Percentiles rank a stretch among this genome's conserved stretches.
Conservation (phyloP, 306 rosid genomes). For the Fagus crenata region DNA sequence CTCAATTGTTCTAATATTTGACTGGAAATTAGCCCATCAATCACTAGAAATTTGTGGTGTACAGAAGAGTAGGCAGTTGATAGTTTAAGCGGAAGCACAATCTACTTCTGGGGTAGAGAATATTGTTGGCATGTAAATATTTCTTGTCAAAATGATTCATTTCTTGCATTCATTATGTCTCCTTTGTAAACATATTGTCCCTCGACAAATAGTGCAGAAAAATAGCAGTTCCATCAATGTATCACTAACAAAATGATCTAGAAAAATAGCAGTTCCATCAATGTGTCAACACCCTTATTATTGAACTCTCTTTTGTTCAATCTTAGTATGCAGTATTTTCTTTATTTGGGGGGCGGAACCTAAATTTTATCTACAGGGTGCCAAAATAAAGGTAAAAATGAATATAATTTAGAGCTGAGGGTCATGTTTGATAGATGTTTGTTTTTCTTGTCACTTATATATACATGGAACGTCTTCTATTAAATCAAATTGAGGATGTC, state of each 20-base stretch:
- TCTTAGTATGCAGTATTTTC: neutral
- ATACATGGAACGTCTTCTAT: no score
- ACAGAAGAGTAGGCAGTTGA: slow-evolving; percentile 12
- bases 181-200: neutral
- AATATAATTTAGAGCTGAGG: no score
- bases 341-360: neutral
- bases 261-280: neutral
- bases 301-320: neutral
- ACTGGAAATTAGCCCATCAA: slow-evolving; percentile 16
- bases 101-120: neutral
- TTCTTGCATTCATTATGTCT: slow-evolving; percentile 7
- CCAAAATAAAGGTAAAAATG: no score
- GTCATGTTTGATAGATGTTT: no score
- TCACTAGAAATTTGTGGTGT: slow-evolving; percentile 36
- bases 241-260: neutral
- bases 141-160: neutral
- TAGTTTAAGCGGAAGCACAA: slow-evolving; percentile 4
- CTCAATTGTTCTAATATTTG: slow-evolving; percentile 15
- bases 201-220: neutral
- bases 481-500: no score
- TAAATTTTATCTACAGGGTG: no score
- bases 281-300: neutral
- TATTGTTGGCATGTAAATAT: neutral
- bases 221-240: neutral
- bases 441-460: no score